Base-by-base conservation (phyloP, 257 asterid genomes). In the Salvia splendens region DNA sequence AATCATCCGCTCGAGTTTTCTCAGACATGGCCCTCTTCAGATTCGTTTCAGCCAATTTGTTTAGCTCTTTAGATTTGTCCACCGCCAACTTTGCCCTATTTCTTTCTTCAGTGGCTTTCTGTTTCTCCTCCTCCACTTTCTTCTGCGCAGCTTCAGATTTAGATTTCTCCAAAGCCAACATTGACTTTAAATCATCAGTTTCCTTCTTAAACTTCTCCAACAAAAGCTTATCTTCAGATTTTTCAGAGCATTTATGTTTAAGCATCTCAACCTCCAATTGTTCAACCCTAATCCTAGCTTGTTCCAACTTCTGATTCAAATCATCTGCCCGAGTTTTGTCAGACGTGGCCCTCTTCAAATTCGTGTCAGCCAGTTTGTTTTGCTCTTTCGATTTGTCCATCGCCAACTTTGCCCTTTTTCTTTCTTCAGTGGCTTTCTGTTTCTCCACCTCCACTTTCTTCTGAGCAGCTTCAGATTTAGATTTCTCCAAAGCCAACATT, bases 11-110 rank as follows among this genome's bases (percentile, higher is more conserved):
- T 53, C 80, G 78, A 66, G 73, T 78, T 78, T 81, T 89, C 81
- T 89, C 96, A 74, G 74, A 76, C 74, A 57, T 75, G 42, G 83
- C 88, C 75, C 75, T 86, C 83, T 83, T 87, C 85, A 62, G 38
- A 77, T 85, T 77, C 24, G 74, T 64, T 76, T 80, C 88, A 1
- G 90, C 85, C 63, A 75, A 80, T 77, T 78, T 63, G 49, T 49
- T 73, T 48, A 78, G 84, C 67, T 84, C 87, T 70, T 80, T 82
- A 36, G 70, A 83, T 77, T 86, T 78, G 62, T 77, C 78, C 73
- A 64, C 80, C 20, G 83, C 86, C 76, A 54, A 56, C 56, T 83
- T 95, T 40, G 91, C 95, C 60, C 80, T 78, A 49, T 81, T 81
- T 74, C 83, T 85, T 80, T 89, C 95, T 78, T 61, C 73, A 68